These are phyloP conservation scores for Hyphopichia fennica DNA, from an alignment of 1,139 yeast species.

Conservation along the genomic window DNA sequence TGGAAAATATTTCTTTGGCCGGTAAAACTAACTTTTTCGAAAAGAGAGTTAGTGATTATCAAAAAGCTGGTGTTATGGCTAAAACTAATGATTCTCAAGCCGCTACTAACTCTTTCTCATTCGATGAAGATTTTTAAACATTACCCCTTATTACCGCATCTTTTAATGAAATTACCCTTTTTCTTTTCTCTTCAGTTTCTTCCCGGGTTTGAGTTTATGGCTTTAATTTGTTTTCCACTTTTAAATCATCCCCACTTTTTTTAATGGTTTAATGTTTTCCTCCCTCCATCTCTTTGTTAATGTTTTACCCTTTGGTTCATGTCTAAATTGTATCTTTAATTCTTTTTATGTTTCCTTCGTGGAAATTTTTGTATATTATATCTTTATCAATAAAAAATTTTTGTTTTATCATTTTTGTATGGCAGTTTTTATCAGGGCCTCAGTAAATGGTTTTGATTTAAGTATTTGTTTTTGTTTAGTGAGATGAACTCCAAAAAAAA, in stretches of 20 bases:
- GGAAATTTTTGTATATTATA: not conserved
- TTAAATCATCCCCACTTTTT: not conserved
- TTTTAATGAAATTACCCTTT: not conserved
- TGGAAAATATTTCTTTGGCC: slow-evolving; percentile 96
- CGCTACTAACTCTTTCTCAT: slow-evolving; percentile 37
- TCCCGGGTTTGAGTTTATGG: not conserved
- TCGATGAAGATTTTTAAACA: slow-evolving; percentile 49
- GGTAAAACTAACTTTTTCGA: slow-evolving; percentile 99
- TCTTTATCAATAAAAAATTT: no score
- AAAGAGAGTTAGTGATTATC: slow-evolving; percentile 98
- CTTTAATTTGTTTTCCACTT: not conserved
- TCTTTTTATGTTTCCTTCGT: no score
- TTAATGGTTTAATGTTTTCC: not conserved
- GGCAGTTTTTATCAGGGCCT: no score
- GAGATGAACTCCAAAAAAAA: not conserved
- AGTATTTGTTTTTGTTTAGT: no score
- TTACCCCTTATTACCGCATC: no score
- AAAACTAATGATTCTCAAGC: slow-evolving; percentile 31
- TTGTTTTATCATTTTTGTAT: no score
- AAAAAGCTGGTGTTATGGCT: slow-evolving; percentile 98
- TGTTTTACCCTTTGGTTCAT: not conserved
- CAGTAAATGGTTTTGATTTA: no score
- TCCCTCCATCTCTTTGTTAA: not conserved
- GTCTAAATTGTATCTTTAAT: not conserved
- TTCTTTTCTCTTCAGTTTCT: not conserved